A percentile compares a stretch with the other conserved stretches of the same genome.
Evolutionary conservation across 768 basidiomycete genomes (phyloP).

Genomic region (Imleria badia): DNA sequence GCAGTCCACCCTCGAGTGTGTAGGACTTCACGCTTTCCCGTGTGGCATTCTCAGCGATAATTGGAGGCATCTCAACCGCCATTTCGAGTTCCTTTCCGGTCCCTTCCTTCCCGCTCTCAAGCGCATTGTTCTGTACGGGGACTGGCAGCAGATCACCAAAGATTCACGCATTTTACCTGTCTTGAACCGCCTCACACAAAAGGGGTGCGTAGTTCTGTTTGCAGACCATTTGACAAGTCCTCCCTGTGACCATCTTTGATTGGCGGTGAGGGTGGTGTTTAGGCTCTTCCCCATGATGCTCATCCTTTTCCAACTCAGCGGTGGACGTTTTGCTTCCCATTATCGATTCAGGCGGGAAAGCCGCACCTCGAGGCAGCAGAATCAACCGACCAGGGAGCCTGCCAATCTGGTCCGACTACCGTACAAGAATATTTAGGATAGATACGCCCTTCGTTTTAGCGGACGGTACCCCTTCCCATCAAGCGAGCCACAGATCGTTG

Average conservation of each 20-base stretch:
- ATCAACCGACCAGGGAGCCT: neutral
- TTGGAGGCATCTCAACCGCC: slow-evolving; percentile 34
- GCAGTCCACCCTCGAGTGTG: slow-evolving; percentile 37
- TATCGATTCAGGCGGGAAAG: neutral
- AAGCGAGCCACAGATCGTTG: neutral
- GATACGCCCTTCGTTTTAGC: neutral
- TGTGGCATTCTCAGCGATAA: slow-evolving; percentile 42
- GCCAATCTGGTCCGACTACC: neutral
- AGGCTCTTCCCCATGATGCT: neutral
- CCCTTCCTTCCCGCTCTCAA: slow-evolving; percentile 46
- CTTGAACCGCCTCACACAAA: slow-evolving; percentile 32
- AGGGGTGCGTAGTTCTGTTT: slow-evolving; percentile 31
- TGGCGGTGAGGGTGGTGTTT: slow-evolving; percentile 2
- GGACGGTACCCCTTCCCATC: neutral
- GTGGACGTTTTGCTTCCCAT: neutral
- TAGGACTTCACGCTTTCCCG: slow-evolving; percentile 53
- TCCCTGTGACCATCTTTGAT: slow-evolving; percentile 20
- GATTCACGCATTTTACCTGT: slow-evolving; percentile 40
- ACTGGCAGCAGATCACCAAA: slow-evolving; percentile 44
- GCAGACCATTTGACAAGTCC: slow-evolving; percentile 10
- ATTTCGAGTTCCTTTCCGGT: slow-evolving; percentile 46
- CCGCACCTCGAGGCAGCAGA: neutral
- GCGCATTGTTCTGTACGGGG: slow-evolving; percentile 48
- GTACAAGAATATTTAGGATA: neutral
- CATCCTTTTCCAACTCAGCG: neutral